Percentiles rank a stretch among this genome's conserved stretches.
These are phyloP conservation scores for Yamadazyma philogaea DNA, from an alignment of 805 yeast genomes.

Conservation along the genomic window DNA sequence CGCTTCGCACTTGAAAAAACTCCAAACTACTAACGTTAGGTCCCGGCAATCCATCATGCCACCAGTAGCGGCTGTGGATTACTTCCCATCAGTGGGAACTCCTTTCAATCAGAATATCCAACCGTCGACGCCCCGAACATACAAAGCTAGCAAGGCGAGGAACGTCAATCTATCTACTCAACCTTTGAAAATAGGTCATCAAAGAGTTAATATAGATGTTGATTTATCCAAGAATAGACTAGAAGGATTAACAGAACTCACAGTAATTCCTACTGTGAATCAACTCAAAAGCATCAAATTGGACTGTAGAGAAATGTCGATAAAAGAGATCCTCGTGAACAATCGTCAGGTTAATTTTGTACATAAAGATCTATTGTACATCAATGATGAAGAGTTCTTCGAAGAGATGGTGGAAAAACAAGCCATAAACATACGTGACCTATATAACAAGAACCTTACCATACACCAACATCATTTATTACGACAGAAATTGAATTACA, in stretches of 20 bases:
- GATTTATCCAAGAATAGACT: constrained; percentile 62
- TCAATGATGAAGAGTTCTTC: constrained; percentile 30
- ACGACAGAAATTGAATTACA: constrained; percentile 49
- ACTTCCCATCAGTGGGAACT: constrained; percentile 9
- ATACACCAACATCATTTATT: constrained; percentile 60
- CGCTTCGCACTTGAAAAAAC: constrained; percentile 2
- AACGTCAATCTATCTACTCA: constrained; percentile 33
- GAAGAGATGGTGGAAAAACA: constrained; percentile 24
- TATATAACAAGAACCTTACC: constrained; percentile 37
- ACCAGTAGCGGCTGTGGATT: constrained; percentile 11
- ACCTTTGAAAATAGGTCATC: constrained; percentile 76
- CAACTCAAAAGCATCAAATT: constrained; percentile 57
- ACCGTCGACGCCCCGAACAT: constrained; percentile 18
- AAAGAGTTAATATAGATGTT: constrained; percentile 74
- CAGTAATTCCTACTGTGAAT: constrained; percentile 68
- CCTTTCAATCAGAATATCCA: constrained; percentile 5
- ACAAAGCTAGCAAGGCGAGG: constrained; percentile 19
- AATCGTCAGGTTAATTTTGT: constrained; percentile 50
- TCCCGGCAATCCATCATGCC: constrained; percentile 10
- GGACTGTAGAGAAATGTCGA: constrained; percentile 75
- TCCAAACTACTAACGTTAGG: not conserved
- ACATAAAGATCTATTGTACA: constrained; percentile 53
- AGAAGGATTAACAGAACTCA: constrained; percentile 76
- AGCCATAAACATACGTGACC: constrained; percentile 38
- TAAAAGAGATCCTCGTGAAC: constrained; percentile 62